These are phyloP conservation scores for Domatiomyces globalis DNA, from an alignment of 2,329 filamentous ascomycete species.

Conservation along the genomic window DNA sequence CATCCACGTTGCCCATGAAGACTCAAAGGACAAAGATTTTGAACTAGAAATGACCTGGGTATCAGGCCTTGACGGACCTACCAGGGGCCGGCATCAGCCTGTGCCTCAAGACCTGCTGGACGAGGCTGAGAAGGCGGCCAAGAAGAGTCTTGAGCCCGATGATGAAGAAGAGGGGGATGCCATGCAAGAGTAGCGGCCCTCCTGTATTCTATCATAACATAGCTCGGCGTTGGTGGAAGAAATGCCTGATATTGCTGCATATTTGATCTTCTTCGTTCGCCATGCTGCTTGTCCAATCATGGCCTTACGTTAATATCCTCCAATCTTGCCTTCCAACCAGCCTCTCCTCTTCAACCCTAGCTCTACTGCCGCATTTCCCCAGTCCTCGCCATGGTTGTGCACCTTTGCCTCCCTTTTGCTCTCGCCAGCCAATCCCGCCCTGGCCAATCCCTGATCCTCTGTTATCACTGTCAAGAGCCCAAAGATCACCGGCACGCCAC, in stretches of 20 bases:
- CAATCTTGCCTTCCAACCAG: slow-evolving; percentile 59
- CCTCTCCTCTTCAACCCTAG: slow-evolving; percentile 74
- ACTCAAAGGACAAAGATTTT: slow-evolving; percentile 99
- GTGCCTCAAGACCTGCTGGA: slow-evolving; percentile 82
- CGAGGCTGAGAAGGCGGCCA: slow-evolving; percentile 84
- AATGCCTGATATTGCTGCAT: background rate
- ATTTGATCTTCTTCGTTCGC: background rate
- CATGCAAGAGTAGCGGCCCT: slow-evolving; percentile 64
- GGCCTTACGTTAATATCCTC: slow-evolving; percentile 12
- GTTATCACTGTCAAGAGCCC: slow-evolving; percentile 77
- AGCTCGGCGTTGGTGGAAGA: slow-evolving; percentile 6
- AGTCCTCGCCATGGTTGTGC: slow-evolving; percentile 95
- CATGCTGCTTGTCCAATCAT: background rate
- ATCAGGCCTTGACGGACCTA: slow-evolving; percentile 68
- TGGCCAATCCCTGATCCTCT: slow-evolving; percentile 73
- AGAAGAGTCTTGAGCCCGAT: slow-evolving; percentile 75
- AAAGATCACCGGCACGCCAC: slow-evolving; percentile 78
- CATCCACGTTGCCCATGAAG: slow-evolving; percentile 94
- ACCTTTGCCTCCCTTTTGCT: slow-evolving; percentile 31
- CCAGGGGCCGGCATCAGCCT: slow-evolving; percentile 82
- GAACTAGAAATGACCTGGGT: slow-evolving; percentile 99
- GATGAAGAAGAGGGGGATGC: slow-evolving; percentile 66
- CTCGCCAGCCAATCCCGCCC: slow-evolving; percentile 57
- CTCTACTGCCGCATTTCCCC: slow-evolving; percentile 89
- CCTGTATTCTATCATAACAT: slow-evolving; percentile 10